Conservation (phyloP, 192 early-diverging fungal species). For the Coemansia sp. region DNA sequence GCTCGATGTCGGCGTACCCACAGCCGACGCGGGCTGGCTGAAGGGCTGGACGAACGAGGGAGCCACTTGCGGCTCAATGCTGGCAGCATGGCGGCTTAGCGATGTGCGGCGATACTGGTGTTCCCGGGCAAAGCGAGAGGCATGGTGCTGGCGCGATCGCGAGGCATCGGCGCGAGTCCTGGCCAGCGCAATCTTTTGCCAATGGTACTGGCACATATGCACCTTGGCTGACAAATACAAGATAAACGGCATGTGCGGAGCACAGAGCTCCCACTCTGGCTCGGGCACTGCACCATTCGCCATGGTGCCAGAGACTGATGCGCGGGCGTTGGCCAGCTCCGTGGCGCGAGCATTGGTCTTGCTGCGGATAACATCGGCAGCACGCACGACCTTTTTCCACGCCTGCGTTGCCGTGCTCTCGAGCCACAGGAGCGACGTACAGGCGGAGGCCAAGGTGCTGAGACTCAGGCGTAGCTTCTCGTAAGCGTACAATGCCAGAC, state of each 20-base stretch:
- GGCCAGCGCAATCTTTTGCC: constrained; percentile 51
- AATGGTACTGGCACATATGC: constrained; percentile 54
- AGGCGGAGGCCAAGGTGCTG: constrained; percentile 35
- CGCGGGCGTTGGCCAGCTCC: constrained; percentile 38
- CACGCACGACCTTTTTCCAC: constrained; percentile 49
- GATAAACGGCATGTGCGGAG: constrained; percentile 53
- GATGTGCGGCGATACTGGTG: background rate
- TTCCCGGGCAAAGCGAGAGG: background rate
- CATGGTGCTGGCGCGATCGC: background rate
- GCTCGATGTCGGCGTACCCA: constrained; percentile 24
- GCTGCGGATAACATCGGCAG: constrained; percentile 43
- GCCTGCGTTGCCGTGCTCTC: constrained; percentile 50
- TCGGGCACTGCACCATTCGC: constrained; percentile 47
- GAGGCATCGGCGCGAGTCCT: constrained; percentile 29
- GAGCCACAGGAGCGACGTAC: constrained; percentile 52
- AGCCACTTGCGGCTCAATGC: constrained; percentile 32
- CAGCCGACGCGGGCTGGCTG: constrained; percentile 35
- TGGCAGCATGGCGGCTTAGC: constrained; percentile 8
- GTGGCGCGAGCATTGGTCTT: constrained; percentile 35
- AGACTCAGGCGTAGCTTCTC: constrained; percentile 51
- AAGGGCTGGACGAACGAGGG: constrained; percentile 52
- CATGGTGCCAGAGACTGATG: constrained; percentile 45
- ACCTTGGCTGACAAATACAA: constrained; percentile 50
- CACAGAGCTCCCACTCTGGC: constrained; percentile 56
- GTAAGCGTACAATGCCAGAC: constrained; percentile 48